Evolutionary conservation across 2,329 filamentous ascomycete genomes (phyloP).

Genomic region (Lomentospora prolificans): DNA sequence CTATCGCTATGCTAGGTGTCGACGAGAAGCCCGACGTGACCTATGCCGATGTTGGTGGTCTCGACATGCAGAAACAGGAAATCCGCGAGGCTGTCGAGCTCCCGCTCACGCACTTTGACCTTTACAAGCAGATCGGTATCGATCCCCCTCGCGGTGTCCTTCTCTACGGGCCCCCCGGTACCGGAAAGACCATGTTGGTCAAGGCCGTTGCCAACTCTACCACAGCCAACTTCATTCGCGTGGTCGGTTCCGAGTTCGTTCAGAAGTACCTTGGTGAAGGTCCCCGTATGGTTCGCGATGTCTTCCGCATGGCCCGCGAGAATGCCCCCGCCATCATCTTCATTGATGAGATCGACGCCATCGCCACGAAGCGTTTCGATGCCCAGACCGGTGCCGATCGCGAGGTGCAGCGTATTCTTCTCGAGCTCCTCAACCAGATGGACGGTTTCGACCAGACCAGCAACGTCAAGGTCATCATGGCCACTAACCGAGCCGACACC

Average conservation of each 20-base stretch:
- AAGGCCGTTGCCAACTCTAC: constrained; percentile 98
- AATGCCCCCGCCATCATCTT: constrained; percentile 99
- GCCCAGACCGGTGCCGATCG: constrained; percentile 95
- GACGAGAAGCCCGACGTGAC: constrained; percentile 98
- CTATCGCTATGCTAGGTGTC: constrained; percentile 92
- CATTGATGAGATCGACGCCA: constrained; percentile 98
- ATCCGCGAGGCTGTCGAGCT: constrained; percentile 96
- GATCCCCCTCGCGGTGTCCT: constrained; percentile 94
- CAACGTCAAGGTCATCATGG: constrained; percentile 99
- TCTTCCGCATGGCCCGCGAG: constrained; percentile 97
- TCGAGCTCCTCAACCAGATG: constrained; percentile 98
- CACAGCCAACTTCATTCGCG: constrained; percentile 94
- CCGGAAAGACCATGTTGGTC: constrained; percentile 93
- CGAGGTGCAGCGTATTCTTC: constrained; percentile 95
- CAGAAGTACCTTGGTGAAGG: constrained; percentile 98
- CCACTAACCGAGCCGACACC: constrained; percentile 95
- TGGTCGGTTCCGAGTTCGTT: constrained; percentile 96
- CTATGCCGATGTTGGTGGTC: constrained; percentile 91
- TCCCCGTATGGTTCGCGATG: constrained; percentile 96
- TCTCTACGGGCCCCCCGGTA: constrained; percentile 90
- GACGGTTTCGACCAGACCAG: constrained; percentile 98
- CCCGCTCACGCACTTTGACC: constrained; percentile 92
- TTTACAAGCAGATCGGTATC: constrained; percentile 98
- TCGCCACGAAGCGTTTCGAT: constrained; percentile 98
- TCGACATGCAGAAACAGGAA: constrained; percentile 99